phyloP scores from a whole-genome alignment of 139 green algal species.

The Tetraselmis striata region DNA sequence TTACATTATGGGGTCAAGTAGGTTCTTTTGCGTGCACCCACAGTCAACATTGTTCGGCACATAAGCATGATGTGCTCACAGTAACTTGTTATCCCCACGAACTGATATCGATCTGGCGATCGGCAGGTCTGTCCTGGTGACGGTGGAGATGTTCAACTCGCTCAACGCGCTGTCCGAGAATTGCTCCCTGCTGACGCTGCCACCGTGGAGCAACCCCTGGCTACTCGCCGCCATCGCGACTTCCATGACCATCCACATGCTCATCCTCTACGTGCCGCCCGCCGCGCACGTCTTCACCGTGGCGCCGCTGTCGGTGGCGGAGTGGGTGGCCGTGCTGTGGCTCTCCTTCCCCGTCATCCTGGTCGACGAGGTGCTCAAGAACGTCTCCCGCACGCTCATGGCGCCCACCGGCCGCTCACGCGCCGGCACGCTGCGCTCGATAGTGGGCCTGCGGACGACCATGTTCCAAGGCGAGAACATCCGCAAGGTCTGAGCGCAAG shows the following conservation, averaged over 20 bases:
- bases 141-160: conserved; percentile 96
- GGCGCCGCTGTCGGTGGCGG: conserved; percentile 54
- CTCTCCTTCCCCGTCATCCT: conserved; percentile 84
- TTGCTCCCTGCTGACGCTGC: conserved; percentile 54
- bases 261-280: conserved; percentile 83
- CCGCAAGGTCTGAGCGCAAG: no score
- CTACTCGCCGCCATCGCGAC: conserved; percentile 81
- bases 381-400: conserved; percentile 26
- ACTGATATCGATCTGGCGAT: no score
- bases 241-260: conserved; percentile 70
- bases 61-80: no score
- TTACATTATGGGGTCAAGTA: no score
- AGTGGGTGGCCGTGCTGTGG: conserved; percentile 77
- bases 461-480: conserved; percentile 57
- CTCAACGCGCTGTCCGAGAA: conserved; percentile 91
- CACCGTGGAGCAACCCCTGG: conserved; percentile 84
- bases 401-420: not conserved
- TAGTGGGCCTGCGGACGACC: conserved; percentile 39
- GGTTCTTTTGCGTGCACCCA: no score
- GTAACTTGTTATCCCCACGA: no score
- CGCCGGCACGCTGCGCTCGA: no score
- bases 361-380: conserved; percentile 86
- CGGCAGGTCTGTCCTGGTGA: conserved; percentile 64
- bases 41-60: no score
- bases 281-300: conserved; percentile 75